phyloP scores from a whole-genome alignment of 495 filamentous ascomycete species.

The Aspergillus leporis region DNA sequence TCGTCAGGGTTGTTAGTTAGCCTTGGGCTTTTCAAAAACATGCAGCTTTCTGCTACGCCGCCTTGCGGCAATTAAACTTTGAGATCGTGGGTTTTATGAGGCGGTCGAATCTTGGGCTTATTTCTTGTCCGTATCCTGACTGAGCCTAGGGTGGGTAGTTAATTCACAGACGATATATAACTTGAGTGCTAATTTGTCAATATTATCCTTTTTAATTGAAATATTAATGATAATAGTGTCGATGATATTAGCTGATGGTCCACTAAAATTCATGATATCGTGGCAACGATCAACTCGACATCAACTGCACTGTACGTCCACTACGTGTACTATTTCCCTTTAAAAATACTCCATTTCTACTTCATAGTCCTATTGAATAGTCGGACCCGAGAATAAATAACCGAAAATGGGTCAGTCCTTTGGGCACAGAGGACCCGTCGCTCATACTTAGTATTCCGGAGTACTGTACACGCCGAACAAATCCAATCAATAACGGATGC shows the following conservation, averaged over 20 bases:
- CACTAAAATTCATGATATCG: no score
- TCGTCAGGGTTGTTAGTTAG: not conserved
- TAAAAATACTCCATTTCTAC: not conserved
- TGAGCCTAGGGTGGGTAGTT: not conserved
- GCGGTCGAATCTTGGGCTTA: not conserved
- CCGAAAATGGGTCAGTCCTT: not conserved
- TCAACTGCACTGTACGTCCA: not conserved
- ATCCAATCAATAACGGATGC: constrained; percentile 1
- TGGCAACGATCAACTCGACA: no score
- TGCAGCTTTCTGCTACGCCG: not conserved
- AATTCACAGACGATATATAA: not conserved
- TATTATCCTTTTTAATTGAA: no score
- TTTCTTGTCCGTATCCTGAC: not conserved
- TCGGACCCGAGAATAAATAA: not conserved
- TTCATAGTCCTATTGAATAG: not conserved
- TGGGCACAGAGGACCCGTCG: not conserved
- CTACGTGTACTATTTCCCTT: not conserved
- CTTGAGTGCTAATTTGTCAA: no score
- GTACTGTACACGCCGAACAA: not conserved
- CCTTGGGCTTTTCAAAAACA: not conserved
- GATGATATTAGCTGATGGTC: no score
- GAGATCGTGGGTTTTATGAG: not conserved
- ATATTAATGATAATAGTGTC: no score
- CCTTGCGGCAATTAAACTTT: not conserved
- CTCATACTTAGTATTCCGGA: no score